Conservation (phyloP, 2,329 filamentous ascomycete species). For the Thelonectria discophora region DNA sequence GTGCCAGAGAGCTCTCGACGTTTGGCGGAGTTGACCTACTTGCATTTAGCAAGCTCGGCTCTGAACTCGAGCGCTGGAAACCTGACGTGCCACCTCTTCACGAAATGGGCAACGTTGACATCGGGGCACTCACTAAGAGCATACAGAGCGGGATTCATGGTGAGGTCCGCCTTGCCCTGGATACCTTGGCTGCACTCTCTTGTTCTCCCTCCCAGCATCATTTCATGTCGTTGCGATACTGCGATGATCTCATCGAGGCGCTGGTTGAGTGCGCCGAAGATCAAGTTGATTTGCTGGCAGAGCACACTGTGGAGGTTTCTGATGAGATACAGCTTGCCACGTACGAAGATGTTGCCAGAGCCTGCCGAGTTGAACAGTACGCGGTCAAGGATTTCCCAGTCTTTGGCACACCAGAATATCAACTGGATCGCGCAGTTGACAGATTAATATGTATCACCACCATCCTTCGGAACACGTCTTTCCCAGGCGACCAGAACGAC, state of each 20-base stretch:
- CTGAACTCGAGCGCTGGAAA: constrained; percentile 72
- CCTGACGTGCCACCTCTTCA: constrained; percentile 78
- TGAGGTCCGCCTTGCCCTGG: constrained; percentile 89
- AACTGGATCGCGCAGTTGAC: constrained; percentile 87
- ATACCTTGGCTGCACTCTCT: constrained; percentile 77
- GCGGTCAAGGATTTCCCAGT: constrained; percentile 75
- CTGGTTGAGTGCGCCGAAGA: constrained; percentile 91
- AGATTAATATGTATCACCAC: constrained; percentile 90
- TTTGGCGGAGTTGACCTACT: constrained; percentile 79
- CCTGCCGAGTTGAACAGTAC: constrained; percentile 78
- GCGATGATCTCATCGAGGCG: constrained; percentile 88
- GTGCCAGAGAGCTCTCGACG: constrained; percentile 62
- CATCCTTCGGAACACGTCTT: constrained; percentile 91
- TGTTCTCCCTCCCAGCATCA: constrained; percentile 72
- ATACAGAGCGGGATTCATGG: constrained; percentile 89
- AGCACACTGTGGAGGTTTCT: constrained; percentile 84
- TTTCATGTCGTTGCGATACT: constrained; percentile 73
- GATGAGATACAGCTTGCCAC: constrained; percentile 84
- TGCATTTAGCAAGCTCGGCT: constrained; percentile 70
- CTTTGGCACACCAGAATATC: constrained; percentile 80
- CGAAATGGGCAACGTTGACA: constrained; percentile 88
- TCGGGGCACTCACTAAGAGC: constrained; percentile 87
- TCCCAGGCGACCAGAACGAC: constrained; percentile 65
- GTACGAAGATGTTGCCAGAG: constrained; percentile 87
- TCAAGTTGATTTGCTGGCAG: constrained; percentile 83